Conservation (phyloP, 139 green algal genomes). For the Pleodorina starrii region DNA sequence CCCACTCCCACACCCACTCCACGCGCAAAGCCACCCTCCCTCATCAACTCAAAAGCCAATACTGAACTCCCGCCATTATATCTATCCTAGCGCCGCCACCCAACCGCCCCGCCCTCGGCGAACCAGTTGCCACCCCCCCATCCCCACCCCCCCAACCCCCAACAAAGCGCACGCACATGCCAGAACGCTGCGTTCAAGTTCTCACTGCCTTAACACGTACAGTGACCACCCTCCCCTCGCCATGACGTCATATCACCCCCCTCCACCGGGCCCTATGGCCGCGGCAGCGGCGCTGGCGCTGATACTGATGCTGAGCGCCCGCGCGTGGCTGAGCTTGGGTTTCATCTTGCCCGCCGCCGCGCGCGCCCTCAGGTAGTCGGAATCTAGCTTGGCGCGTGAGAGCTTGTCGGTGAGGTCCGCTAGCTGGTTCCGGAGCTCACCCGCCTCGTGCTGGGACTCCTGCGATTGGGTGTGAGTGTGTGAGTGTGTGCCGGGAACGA, state of each 20-base stretch:
- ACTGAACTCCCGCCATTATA: no score
- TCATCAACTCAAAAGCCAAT: no score
- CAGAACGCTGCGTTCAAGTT: no score
- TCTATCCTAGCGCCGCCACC: no score
- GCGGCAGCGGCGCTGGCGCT: not conserved
- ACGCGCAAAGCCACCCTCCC: no score
- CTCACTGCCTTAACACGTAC: not conserved
- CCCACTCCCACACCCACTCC: no score
- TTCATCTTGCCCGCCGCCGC: conserved; percentile 42
- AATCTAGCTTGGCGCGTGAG: not conserved
- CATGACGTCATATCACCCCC: not conserved
- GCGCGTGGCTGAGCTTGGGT: conserved; percentile 42
- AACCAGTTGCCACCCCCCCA: not conserved
- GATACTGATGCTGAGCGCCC: conserved; percentile 30
- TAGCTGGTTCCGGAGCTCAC: conserved; percentile 19
- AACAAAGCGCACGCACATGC: not conserved
- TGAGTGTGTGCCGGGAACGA: not conserved
- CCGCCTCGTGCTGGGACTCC: conserved; percentile 24
- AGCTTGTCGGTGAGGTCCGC: conserved; percentile 3
- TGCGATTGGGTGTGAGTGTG: not conserved
- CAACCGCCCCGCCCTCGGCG: not conserved
- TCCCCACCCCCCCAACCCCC: not conserved
- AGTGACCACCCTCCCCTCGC: not conserved
- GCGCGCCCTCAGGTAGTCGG: not conserved
- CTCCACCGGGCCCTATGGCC: not conserved